Conservation (phyloP, 2,329 filamentous ascomycete genomes). For the Colletotrichum neosansevieriae region DNA sequence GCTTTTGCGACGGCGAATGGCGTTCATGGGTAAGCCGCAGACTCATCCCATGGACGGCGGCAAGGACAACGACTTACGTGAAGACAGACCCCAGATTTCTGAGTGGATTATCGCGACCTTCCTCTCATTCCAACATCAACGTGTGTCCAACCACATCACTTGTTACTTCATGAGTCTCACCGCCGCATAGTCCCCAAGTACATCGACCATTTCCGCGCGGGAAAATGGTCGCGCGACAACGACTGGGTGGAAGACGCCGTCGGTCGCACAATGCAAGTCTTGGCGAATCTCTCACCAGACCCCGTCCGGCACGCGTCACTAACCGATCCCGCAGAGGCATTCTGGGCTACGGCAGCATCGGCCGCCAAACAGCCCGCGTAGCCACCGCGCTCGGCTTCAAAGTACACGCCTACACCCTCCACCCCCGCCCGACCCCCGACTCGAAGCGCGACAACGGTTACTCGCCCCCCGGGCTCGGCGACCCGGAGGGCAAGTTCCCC, state of each 20-base stretch:
- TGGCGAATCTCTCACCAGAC: neutral
- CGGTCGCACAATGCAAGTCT: slow-evolving; percentile 61
- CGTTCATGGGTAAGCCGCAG: slow-evolving; percentile 62
- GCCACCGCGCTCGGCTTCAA: slow-evolving; percentile 76
- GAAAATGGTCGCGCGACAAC: slow-evolving; percentile 55
- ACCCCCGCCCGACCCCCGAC: slow-evolving; percentile 74
- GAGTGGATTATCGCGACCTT: slow-evolving; percentile 69
- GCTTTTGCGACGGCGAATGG: slow-evolving; percentile 68
- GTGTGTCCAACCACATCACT: slow-evolving; percentile 48
- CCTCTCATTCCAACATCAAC: slow-evolving; percentile 60
- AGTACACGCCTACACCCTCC: slow-evolving; percentile 81
- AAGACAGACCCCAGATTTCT: slow-evolving; percentile 63
- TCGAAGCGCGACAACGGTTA: slow-evolving; percentile 74
- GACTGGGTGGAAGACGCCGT: slow-evolving; percentile 57
- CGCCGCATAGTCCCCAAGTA: slow-evolving; percentile 57
- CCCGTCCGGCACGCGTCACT: neutral
- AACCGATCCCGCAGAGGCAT: slow-evolving; percentile 54
- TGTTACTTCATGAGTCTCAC: neutral
- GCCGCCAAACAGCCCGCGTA: slow-evolving; percentile 66
- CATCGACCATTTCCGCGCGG: slow-evolving; percentile 57
- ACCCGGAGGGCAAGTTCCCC: slow-evolving; percentile 62
- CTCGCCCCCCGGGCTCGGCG: slow-evolving; percentile 74
- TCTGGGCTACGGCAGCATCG: slow-evolving; percentile 67
- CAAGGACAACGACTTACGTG: neutral
- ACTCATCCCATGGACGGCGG: neutral